These are phyloP conservation scores for Chaetomium sp. DNA, from an alignment of 2,329 filamentous ascomycete genomes.

Conservation along the genomic window DNA sequence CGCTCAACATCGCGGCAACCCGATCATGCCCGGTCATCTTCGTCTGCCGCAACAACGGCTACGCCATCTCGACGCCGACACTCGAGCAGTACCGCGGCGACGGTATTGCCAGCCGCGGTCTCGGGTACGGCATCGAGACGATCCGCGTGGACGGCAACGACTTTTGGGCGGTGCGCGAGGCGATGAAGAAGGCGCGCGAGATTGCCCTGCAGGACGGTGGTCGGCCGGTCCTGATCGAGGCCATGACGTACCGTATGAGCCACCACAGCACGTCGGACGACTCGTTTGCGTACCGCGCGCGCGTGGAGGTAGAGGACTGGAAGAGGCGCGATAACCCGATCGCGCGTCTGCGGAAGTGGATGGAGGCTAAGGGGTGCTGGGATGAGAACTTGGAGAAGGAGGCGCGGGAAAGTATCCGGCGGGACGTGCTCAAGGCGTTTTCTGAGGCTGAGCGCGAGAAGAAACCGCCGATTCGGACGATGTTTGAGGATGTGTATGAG, in stretches of 20 bases:
- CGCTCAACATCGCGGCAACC: slow-evolving; percentile 74
- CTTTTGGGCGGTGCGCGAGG: slow-evolving; percentile 69
- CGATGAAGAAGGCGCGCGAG: slow-evolving; percentile 62
- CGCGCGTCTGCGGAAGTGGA: slow-evolving; percentile 51
- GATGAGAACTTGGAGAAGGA: slow-evolving; percentile 71
- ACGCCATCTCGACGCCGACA: slow-evolving; percentile 72
- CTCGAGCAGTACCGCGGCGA: slow-evolving; percentile 78
- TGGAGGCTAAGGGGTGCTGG: slow-evolving; percentile 80
- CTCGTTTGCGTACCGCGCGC: slow-evolving; percentile 89
- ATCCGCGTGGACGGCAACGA: slow-evolving; percentile 79
- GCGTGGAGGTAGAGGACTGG: slow-evolving; percentile 88
- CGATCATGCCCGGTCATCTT: slow-evolving; percentile 70
- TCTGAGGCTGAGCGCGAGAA: slow-evolving; percentile 74
- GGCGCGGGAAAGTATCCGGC: slow-evolving; percentile 29
- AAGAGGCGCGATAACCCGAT: slow-evolving; percentile 44
- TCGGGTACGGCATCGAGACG: slow-evolving; percentile 79
- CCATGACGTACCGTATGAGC: slow-evolving; percentile 96
- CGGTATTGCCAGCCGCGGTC: slow-evolving; percentile 68
- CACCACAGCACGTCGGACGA: slow-evolving; percentile 95
- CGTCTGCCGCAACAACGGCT: slow-evolving; percentile 78
- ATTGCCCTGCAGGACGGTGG: slow-evolving; percentile 77
- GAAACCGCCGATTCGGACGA: slow-evolving; percentile 62
- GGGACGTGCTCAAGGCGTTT: slow-evolving; percentile 75
- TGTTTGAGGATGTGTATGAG: slow-evolving; percentile 90
- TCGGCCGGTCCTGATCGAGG: slow-evolving; percentile 79